phyloP scores from a whole-genome alignment of 2,329 filamentous ascomycete genomes.

The Diaporthe caulivora region DNA sequence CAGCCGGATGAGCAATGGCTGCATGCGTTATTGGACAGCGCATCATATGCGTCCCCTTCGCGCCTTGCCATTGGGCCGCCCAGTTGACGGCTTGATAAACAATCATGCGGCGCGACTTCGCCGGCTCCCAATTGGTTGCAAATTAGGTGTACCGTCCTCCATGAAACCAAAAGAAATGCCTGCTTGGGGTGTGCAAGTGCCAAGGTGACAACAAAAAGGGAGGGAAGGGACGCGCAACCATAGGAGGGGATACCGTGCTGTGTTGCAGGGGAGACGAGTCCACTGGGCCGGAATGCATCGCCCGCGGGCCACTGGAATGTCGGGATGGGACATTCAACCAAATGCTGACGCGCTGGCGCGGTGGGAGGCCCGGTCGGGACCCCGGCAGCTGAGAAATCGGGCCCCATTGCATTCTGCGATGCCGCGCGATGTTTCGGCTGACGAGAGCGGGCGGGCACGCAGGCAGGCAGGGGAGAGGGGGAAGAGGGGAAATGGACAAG shows the following conservation, averaged over 20 bases:
- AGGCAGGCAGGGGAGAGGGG: not conserved
- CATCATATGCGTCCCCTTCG: not conserved
- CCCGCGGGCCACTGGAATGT: conserved; percentile 18
- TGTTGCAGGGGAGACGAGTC: not conserved
- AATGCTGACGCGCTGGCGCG: conserved; percentile 25
- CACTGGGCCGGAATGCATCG: conserved; percentile 13
- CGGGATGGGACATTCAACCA: not conserved
- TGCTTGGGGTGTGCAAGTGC: not conserved
- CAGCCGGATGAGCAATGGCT: conserved; percentile 15
- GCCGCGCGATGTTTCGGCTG: conserved; percentile 7
- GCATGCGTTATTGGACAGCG: conserved; percentile 12
- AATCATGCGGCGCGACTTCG: conserved; percentile 29
- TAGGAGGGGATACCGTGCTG: not conserved
- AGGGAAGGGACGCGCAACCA: not conserved
- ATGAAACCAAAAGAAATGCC: not conserved
- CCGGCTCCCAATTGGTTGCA: conserved; percentile 26
- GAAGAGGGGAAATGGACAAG: not conserved
- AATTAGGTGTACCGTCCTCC: not conserved
- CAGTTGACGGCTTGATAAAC: conserved; percentile 22
- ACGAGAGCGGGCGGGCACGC: not conserved
- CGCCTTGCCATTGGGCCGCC: conserved; percentile 24
- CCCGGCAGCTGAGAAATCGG: conserved; percentile 19
- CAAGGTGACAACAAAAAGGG: not conserved
- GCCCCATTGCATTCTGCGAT: not conserved
- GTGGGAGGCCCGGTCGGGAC: conserved; percentile 1